These are phyloP conservation scores for Withania somnifera DNA, from an alignment of 305 asterid genomes.

Conservation along the genomic window DNA sequence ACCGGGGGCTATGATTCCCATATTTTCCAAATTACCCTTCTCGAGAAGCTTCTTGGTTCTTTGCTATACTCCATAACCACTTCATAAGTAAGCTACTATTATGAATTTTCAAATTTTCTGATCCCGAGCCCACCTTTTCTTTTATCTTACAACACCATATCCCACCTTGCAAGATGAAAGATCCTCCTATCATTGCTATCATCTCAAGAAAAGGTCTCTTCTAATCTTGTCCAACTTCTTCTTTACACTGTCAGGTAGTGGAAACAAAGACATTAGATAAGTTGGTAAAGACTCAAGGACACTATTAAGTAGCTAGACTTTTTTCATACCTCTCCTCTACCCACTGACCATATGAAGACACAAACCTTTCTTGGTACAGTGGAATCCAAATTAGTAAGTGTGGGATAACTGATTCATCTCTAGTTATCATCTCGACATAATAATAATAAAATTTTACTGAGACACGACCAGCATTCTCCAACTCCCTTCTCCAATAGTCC, in stretches of 20 bases:
- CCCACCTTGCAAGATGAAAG: neutral
- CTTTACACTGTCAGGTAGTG: neutral
- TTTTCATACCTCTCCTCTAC: neutral
- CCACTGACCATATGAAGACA: neutral
- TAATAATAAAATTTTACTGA: neutral
- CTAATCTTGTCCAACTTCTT: neutral
- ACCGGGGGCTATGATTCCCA: neutral
- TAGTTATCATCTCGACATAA: no score
- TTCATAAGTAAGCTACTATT: neutral
- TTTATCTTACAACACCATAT: neutral
- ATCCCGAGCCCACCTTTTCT: neutral
- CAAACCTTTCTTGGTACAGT: neutral
- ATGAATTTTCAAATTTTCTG: neutral
- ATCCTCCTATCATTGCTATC: neutral
- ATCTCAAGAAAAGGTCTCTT: neutral
- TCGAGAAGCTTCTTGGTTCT: neutral
- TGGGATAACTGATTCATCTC: neutral
- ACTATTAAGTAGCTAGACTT: neutral
- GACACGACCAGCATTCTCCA: neutral
- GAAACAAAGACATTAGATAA: neutral
- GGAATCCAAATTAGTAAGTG: neutral
- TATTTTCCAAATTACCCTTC: neutral
- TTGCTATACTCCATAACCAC: neutral
- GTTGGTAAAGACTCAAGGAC: neutral
- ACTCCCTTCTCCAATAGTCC: neutral